Conservation (phyloP, 2,329 filamentous ascomycete species). For the Pseudogymnoascus sp. region DNA sequence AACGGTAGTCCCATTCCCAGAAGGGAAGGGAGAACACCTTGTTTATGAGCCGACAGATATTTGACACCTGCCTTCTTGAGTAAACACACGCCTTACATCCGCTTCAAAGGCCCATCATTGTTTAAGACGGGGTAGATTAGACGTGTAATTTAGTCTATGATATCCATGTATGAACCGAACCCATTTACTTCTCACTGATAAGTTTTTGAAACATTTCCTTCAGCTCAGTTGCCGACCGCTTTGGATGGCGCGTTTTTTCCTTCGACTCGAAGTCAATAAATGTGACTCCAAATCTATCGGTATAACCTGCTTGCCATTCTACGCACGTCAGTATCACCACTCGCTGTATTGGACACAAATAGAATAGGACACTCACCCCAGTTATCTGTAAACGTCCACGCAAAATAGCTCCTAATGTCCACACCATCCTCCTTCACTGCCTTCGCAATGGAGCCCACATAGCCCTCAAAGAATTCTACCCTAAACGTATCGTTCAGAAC, state of each 20-base stretch:
- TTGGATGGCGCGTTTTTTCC: constrained; percentile 65
- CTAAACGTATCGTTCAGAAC: constrained; percentile 75
- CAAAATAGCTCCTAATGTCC: constrained; percentile 71
- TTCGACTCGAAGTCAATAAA: constrained; percentile 74
- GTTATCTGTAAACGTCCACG: constrained; percentile 74
- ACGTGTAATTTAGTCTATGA: not conserved
- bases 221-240: constrained; percentile 72
- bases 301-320: constrained; percentile 63
- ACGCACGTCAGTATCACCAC: constrained; percentile 70
- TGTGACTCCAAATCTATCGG: constrained; percentile 76
- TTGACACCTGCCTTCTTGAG: not conserved
- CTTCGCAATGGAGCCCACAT: constrained; percentile 67
- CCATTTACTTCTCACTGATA: constrained; percentile 50
- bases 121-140: not conserved
- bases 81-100: too few relatives aligned
- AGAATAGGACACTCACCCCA: constrained; percentile 22
- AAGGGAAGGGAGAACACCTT: not conserved
- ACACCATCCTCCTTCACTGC: constrained; percentile 64
- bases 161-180: too few relatives aligned
- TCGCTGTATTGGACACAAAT: constrained; percentile 26
- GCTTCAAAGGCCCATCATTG: not conserved
- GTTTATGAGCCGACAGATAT: not conserved
- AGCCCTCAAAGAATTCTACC: constrained; percentile 67
- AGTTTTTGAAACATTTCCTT: constrained; percentile 62
- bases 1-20: not conserved